Conservation (phyloP, 2,329 filamentous ascomycete genomes). For the Alternaria longipes region DNA sequence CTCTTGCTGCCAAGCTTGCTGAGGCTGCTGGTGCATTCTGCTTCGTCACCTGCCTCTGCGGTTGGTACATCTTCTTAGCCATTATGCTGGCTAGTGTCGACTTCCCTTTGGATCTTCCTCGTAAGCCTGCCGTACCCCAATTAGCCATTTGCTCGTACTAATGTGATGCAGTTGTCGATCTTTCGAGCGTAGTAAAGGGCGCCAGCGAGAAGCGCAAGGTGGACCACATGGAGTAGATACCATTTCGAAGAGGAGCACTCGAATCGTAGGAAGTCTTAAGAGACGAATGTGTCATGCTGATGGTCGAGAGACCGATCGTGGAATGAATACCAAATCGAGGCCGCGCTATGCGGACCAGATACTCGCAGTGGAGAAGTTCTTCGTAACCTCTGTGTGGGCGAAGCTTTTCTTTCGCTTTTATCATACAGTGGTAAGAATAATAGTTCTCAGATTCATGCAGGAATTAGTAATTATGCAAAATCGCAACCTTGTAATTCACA, state of each 20-base stretch:
- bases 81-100: constrained; percentile 60
- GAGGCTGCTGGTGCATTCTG: constrained; percentile 59
- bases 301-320: neutral
- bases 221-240: constrained; percentile 32
- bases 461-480: neutral
- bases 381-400: neutral
- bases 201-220: constrained; percentile 49
- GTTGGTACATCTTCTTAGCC: constrained; percentile 64
- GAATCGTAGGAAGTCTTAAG: neutral
- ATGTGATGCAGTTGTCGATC: constrained; percentile 52
- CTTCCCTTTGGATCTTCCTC: constrained; percentile 62
- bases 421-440: neutral
- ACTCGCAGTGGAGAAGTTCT: neutral
- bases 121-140: constrained; percentile 26
- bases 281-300: neutral
- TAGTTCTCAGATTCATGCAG: neutral
- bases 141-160: constrained; percentile 3
- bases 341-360: neutral
- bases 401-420: constrained; percentile 1
- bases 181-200: constrained; percentile 57
- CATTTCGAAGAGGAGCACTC: neutral
- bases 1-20: constrained; percentile 37
- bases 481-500: neutral
- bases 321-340: neutral
- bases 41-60: constrained; percentile 59